Percentiles rank a stretch among this genome's conserved stretches.
Evolutionary conservation across 2,329 filamentous ascomycete species (phyloP).

Genomic region (Stachybotrys echinatus): DNA sequence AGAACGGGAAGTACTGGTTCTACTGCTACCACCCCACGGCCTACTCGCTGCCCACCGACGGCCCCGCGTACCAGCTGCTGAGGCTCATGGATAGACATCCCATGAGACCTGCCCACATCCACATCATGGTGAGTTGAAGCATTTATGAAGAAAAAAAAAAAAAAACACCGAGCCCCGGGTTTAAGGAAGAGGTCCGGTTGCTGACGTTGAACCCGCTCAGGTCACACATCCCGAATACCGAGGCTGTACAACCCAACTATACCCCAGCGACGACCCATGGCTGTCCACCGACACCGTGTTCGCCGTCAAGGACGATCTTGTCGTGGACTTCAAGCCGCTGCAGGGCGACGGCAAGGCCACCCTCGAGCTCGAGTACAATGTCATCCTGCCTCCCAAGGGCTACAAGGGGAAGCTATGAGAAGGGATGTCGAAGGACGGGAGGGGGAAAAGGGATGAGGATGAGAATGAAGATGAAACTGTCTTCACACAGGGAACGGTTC

Average conservation of each 20-base stretch:
- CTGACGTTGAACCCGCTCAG: constrained; percentile 12
- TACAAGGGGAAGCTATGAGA: constrained; percentile 32
- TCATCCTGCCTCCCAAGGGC: constrained; percentile 36
- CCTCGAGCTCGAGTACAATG: constrained; percentile 36
- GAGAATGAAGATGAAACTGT: neutral
- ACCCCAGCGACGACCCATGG: constrained; percentile 63
- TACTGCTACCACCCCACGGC: constrained; percentile 72
- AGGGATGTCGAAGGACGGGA: neutral
- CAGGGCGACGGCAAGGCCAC: constrained; percentile 29
- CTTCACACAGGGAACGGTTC: neutral
- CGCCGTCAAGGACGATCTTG: constrained; percentile 47
- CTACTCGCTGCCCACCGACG: constrained; percentile 65
- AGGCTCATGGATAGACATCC: constrained; percentile 42
- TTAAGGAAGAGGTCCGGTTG: too few species aligned
- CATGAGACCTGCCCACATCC: constrained; percentile 45
- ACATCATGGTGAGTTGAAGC: constrained; percentile 38
- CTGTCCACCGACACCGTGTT: constrained; percentile 44
- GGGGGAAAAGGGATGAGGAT: neutral
- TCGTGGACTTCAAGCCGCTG: constrained; percentile 44
- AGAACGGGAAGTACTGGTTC: constrained; percentile 65
- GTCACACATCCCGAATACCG: constrained; percentile 61
- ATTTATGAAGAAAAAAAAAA: neutral
- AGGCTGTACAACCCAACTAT: constrained; percentile 71
- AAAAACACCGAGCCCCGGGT: neutral
- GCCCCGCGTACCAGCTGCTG: constrained; percentile 35